Base-by-base conservation (phyloP, 2,329 filamentous ascomycete species). In the Furcasterigmium sp. region DNA sequence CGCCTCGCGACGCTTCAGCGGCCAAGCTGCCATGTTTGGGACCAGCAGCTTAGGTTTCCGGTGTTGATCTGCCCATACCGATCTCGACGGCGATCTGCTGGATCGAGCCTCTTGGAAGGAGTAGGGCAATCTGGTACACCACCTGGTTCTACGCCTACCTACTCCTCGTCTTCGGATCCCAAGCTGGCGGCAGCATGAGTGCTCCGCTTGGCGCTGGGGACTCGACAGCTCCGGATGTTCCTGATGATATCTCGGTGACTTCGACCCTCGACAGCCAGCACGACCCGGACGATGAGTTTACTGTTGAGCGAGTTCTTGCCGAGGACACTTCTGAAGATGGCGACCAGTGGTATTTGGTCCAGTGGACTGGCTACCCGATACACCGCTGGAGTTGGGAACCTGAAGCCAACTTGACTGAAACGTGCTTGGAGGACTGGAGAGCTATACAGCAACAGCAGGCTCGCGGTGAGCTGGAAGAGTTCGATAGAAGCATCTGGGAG, bases 331-430 rank as follows among this genome's bases (percentile, higher is more conserved):
- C 51, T 4, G 45, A 61, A 3, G 46, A 54, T 3, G 59, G 56
- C 3, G 38, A 47, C 18, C 43, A 43, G 3, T 50, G 48, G 36
- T 70, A 61, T 45, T 56, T 70, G 4, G 54, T 69, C 10, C 49
- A 61, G 42, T 70, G 67, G 67, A 54, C 59, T 17, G 59, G 57
- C 2, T 68, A 54, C 37, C 48, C 54, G 1, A 52, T 70, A 1
- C 46, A 51, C 23, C 56, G 61, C n/a, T 62, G 63, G 37, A 63
- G 61, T 3, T 81, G 76, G 76, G 76, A 81, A 49, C 73, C 76
- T 0, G 49, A 55, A 9, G 56, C 64, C 5, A 60, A 76, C 43
- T 53, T 80, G 4, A 59, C 58, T 1, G 48, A 56, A 3, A 59
- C 60, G 0, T 56, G 77, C 5, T 52, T 69, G 3, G 46, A 53